Evolutionary conservation across 2,329 filamentous ascomycete genomes (phyloP).

Genomic region (Aureobasidium sp.): DNA sequence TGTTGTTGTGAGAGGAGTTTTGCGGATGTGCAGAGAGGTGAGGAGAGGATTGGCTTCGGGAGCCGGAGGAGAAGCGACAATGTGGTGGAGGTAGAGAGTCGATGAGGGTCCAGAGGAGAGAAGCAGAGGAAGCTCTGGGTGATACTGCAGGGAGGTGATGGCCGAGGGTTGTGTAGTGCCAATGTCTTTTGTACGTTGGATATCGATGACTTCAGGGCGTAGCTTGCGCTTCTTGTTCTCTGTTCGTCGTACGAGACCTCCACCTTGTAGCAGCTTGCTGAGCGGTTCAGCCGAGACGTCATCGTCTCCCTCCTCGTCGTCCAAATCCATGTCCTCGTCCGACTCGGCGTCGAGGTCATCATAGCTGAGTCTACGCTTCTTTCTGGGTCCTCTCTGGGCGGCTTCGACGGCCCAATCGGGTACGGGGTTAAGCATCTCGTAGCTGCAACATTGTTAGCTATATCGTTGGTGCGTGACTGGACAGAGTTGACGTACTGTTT

Average conservation of each 20-base stretch:
- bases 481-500: slow-evolving; percentile 49
- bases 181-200: slow-evolving; percentile 82
- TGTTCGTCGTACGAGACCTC: slow-evolving; percentile 51
- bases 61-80: slow-evolving; percentile 63
- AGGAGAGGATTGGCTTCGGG: slow-evolving; percentile 77
- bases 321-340: slow-evolving; percentile 49
- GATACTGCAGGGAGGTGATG: slow-evolving; percentile 79
- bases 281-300: slow-evolving; percentile 65
- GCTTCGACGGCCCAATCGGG: slow-evolving; percentile 54
- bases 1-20: slow-evolving; percentile 76
- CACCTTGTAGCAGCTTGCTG: slow-evolving; percentile 69
- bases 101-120: slow-evolving; percentile 83
- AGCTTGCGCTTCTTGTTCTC: slow-evolving; percentile 61
- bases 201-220: slow-evolving; percentile 79
- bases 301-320: slow-evolving; percentile 26
- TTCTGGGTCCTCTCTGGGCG: slow-evolving; percentile 34
- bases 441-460: slow-evolving; percentile 18
- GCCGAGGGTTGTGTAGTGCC: slow-evolving; percentile 67
- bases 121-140: slow-evolving; percentile 79
- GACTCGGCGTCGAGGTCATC: slow-evolving; percentile 47
- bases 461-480: neutral
- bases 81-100: slow-evolving; percentile 81
- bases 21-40: slow-evolving; percentile 79
- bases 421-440: slow-evolving; percentile 51
- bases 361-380: slow-evolving; percentile 40